Evolutionary conservation across 257 asterid genomes (phyloP).

Genomic region (Solanum paucissectum): DNA sequence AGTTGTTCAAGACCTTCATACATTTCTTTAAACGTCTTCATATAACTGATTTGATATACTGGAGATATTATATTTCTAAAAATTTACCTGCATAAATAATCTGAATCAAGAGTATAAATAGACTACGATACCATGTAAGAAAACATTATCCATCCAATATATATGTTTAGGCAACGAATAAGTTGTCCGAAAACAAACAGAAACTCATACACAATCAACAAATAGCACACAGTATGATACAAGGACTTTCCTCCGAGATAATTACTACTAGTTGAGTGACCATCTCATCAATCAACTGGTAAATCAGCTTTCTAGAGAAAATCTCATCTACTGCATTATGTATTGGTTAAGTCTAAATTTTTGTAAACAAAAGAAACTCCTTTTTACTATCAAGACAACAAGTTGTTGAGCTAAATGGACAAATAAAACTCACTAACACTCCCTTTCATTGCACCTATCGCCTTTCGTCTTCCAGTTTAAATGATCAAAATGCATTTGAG

Average conservation of each 20-base stretch:
- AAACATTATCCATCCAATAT: neutral
- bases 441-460: neutral
- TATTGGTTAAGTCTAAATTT: neutral
- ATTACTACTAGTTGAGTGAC: neutral
- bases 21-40: neutral
- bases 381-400: conserved; percentile 14
- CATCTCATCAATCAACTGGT: neutral
- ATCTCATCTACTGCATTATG: neutral
- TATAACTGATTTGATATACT: neutral
- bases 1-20: neutral
- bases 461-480: neutral
- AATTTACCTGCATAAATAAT: neutral
- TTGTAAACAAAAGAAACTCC: neutral
- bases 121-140: neutral
- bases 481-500: neutral
- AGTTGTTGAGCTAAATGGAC: conserved; percentile 20
- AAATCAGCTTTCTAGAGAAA: neutral
- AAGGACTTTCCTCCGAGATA: neutral
- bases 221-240: neutral
- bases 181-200: neutral
- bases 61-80: neutral
- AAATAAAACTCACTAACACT: neutral
- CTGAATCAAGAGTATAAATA: neutral
- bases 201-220: neutral
- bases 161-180: neutral